Percentiles rank a stretch among this genome's conserved stretches.
phyloP scores from a whole-genome alignment of 2,329 filamentous ascomycete species.

The Cadophora malorum region DNA sequence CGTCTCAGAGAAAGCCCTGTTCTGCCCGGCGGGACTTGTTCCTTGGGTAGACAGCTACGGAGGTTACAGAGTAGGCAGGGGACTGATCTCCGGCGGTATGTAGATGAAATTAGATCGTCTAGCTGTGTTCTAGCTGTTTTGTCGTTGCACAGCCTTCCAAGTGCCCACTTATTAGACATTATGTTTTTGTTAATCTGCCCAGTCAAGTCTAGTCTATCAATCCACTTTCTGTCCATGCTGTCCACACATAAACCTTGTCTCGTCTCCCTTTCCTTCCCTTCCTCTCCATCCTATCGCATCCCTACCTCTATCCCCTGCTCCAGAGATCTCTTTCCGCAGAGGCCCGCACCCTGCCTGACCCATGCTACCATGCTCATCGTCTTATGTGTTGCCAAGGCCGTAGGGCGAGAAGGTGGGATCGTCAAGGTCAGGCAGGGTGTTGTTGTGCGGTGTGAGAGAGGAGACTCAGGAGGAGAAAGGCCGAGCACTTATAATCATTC shows the following conservation, averaged over 20 bases:
- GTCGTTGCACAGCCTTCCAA: slow-evolving; percentile 5
- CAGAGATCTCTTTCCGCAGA: slow-evolving; percentile 11
- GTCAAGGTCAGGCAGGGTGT: background rate
- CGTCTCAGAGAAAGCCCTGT: slow-evolving; percentile 11
- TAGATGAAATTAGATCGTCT: background rate
- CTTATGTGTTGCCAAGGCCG: slow-evolving; percentile 10
- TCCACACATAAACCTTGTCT: background rate
- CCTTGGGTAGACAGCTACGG: background rate
- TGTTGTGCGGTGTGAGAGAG: slow-evolving; percentile 7
- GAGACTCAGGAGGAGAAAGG: background rate
- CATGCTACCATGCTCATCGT: background rate
- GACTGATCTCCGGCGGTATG: no score
- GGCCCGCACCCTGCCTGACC: background rate
- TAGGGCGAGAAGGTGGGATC: slow-evolving; percentile 14
- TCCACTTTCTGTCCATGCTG: background rate
- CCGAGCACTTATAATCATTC: background rate
- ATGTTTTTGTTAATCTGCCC: background rate
- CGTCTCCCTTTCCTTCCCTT: background rate
- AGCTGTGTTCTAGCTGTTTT: slow-evolving; percentile 10
- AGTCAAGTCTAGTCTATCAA: background rate
- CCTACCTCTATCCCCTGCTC: background rate
- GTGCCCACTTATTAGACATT: slow-evolving; percentile 12
- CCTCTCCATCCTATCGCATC: slow-evolving; percentile 7
- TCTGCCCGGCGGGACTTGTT: background rate
- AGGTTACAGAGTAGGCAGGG: background rate